Evolutionary conservation across 106 monocot species (phyloP).

Genomic region (Dioscorea dumetorum): DNA sequence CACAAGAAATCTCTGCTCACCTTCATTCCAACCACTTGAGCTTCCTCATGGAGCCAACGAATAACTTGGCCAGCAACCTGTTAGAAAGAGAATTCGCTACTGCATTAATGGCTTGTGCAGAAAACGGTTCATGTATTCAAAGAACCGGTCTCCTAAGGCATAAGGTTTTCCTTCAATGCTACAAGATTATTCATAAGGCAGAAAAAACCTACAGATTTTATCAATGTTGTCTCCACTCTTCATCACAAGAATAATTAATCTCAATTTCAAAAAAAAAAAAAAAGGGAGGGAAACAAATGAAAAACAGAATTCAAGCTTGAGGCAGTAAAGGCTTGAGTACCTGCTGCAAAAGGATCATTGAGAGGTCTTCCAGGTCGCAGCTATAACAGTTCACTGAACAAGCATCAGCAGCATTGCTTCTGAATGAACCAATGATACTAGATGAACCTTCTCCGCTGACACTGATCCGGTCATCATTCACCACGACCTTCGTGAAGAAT

Average conservation of each 20-base stretch:
- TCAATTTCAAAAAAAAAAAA: too few relatives aligned
- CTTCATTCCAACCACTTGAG: constrained; percentile 63
- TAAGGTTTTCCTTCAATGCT: too few relatives aligned
- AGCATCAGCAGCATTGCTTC: constrained; percentile 19
- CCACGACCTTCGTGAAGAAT: constrained; percentile 62
- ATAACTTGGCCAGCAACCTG: constrained; percentile 89
- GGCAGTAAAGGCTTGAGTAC: constrained; percentile 20
- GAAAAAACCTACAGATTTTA: too few relatives aligned
- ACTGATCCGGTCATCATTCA: constrained; percentile 81
- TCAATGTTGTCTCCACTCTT: too few relatives aligned
- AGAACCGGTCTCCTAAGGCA: too few relatives aligned
- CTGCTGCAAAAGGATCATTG: constrained; percentile 88
- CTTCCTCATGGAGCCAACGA: constrained; percentile 89
- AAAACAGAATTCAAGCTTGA: background rate
- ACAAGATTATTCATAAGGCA: too few relatives aligned
- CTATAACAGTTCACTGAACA: constrained; percentile 43
- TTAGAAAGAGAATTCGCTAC: background rate
- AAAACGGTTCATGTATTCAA: too few relatives aligned
- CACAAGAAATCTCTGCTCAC: constrained; percentile 60
- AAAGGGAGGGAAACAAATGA: too few relatives aligned
- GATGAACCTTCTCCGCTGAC: constrained; percentile 70
- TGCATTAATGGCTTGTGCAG: too few relatives aligned
- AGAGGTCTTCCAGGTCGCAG: constrained; percentile 77
- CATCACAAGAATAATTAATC: too few relatives aligned
- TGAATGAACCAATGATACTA: constrained; percentile 57